Base-by-base conservation (phyloP, 257 asterid genomes). In the Ilex aquifolium region DNA sequence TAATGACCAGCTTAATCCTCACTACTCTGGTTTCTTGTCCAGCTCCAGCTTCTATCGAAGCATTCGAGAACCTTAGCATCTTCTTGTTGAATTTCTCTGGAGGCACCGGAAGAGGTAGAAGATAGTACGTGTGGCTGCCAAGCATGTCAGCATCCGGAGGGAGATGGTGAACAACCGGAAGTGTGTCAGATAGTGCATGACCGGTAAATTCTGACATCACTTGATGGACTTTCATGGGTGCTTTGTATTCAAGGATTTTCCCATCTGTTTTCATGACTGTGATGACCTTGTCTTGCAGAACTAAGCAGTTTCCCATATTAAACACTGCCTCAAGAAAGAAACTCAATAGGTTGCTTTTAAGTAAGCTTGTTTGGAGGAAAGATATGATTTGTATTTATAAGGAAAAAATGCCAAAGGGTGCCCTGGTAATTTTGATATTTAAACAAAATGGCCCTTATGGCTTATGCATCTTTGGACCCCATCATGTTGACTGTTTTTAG, bases 261-360 rank as follows among this genome's bases (percentile, higher is more conserved):
- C 94, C 95, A 74, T 87, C 90, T 70, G 81, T 66, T 80, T 83
- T 90, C 71, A 85, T 78, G 30, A 85, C 76, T 65, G 59, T 80
- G 54, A 84, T 79, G 27, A 69, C 55, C 39, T 79, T 78, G 67
- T 70, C 70, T 56, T 81, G 83, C 71, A 64, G 66, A 76, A 71
- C 79, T 68, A 90, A 64, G 76, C 94, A 87, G 64, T 90, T 90
- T 32, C 97, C 95, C 97, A 90, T 89, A 52, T 30, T 13, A 36
- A 36, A 36, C 42, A 36, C 42, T 36, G 42, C 42, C 42, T 36
- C 7, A 36, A 36, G 27, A 36, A 36, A 4, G 42, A 36, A 36
- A 36, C 5, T 36, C 7, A 36, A 36, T 36, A 36, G 42, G 42
- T 36, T 36, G 42, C 42, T 36, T 2, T 36, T 36, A 36, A 36